Percentiles rank a stretch among this genome's conserved stretches.
These are phyloP conservation scores for Candida insectorum DNA, from an alignment of 805 yeast genomes.

Conservation along the genomic window DNA sequence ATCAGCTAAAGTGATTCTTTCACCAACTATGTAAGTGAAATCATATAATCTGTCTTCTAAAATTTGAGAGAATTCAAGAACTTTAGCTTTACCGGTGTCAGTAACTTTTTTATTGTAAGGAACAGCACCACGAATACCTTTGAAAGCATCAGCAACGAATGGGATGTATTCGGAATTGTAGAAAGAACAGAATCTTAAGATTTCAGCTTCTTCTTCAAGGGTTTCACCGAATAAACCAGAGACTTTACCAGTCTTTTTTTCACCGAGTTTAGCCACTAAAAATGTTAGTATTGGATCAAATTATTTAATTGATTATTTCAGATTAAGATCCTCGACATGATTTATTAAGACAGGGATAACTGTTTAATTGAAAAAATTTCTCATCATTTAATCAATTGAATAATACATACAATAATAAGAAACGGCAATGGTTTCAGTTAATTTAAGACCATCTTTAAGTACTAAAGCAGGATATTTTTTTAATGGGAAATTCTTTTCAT, in stretches of 20 bases:
- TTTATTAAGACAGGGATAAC: conserved; percentile 86
- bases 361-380: conserved; percentile 47
- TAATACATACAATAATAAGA: conserved; percentile 51
- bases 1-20: conserved; percentile 56
- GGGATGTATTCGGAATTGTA: conserved; percentile 64
- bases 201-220: conserved; percentile 57
- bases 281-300: conserved; percentile 21
- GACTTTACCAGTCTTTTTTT: conserved; percentile 30
- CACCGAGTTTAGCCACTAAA: conserved; percentile 47
- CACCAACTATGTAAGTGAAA: conserved; percentile 70
- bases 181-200: conserved; percentile 77
- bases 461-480: conserved; percentile 63
- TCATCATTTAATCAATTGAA: conserved; percentile 47
- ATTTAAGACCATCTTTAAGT: conserved; percentile 70
- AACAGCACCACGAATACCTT: conserved; percentile 56
- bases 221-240: conserved; percentile 59
- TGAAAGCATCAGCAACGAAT: conserved; percentile 47
- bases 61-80: conserved; percentile 25
- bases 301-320: conserved; percentile 36
- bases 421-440: conserved; percentile 68
- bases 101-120: conserved; percentile 78
- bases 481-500: conserved; percentile 57
- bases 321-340: conserved; percentile 65
- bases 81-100: conserved; percentile 41
- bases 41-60: conserved; percentile 57